Percentiles rank a stretch among this genome's conserved stretches.
These are phyloP conservation scores for Fusarium pilosicola DNA, from an alignment of 2,329 filamentous ascomycete species.

Conservation along the genomic window DNA sequence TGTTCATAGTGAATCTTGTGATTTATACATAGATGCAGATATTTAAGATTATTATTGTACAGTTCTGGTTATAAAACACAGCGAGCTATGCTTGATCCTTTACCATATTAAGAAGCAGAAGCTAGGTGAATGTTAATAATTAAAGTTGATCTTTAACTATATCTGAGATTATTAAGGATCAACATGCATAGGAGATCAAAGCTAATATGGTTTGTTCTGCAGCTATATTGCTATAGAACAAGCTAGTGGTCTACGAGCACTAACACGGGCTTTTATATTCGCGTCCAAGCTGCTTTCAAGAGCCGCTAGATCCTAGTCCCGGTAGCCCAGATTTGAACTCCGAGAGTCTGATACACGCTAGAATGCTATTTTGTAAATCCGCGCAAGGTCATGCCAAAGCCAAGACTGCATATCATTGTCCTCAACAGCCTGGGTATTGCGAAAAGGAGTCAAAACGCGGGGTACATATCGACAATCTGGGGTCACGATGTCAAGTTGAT, in stretches of 20 bases:
- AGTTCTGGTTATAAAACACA: accelerated
- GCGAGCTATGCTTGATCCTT: too few relatives aligned
- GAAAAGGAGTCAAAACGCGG: background rate
- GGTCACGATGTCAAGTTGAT: background rate
- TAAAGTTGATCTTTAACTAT: too few relatives aligned
- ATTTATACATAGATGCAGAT: background rate
- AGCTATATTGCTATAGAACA: background rate
- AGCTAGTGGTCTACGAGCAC: background rate
- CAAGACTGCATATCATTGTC: background rate
- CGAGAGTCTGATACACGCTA: background rate
- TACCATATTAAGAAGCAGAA: too few relatives aligned
- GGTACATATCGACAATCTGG: background rate
- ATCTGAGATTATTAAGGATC: background rate
- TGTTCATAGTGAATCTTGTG: accelerated
- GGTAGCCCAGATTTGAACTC: background rate
- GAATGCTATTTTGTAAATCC: background rate
- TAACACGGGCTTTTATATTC: background rate
- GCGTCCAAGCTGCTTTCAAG: background rate
- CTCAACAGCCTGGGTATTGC: background rate
- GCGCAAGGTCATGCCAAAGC: background rate
- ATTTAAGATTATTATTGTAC: accelerated
- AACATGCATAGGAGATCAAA: accelerated
- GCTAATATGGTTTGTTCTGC: background rate
- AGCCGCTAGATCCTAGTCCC: accelerated
- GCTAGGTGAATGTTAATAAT: accelerated